Evolutionary conservation across 2,329 filamentous ascomycete genomes (phyloP), one percentile per base, ranked within the genome.

Genomic region (Pezicula rhizophila): DNA sequence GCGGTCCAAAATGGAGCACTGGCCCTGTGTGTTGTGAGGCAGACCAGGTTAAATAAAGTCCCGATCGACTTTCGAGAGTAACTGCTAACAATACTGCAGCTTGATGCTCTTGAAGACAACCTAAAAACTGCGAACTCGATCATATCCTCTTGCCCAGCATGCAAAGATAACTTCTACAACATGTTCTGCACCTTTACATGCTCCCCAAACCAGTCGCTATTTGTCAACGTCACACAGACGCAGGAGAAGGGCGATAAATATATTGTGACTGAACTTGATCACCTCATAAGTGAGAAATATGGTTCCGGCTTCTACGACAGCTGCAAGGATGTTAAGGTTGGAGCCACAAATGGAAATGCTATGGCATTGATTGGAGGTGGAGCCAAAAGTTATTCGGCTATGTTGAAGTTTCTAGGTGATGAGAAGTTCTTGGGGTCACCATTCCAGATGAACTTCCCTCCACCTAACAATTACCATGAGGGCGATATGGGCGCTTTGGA

Each of bases 311-410:
- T 99, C 71, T 99, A 91, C 66, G 79, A 96, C 68, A 99, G 93
- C 70, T 99, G 93, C 74, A 97, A 97, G 70, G 90, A 99, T 66
- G 92, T 99, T 69, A 99, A 99, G 65, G 96, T 97, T 62, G 93
- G 93, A 33, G 87, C 91, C 6, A 91, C 92, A 38, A 96, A 96
- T 64, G 86, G 88, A 52, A 90, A 86, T 61, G 93, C 92, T 14
- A 99, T 99, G 79, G 86, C 92, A 60, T 84, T 99, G 59, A 97
- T 99, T 52, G 95, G 93, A 28, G 93, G 93, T 14, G 91, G 92
- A 14, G 93, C 93, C 11, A 92, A 91, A 68, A 88, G 96, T 65
- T 95, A 92, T 66, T 81, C 82, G 0, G 80, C 87, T 38, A 87
- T 99, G 58, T 72, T 99, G 57, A 92, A 91, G 62, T 99, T 97